Base-by-base conservation (phyloP, 148 eudicot species). In the Polygonum maritimum region DNA sequence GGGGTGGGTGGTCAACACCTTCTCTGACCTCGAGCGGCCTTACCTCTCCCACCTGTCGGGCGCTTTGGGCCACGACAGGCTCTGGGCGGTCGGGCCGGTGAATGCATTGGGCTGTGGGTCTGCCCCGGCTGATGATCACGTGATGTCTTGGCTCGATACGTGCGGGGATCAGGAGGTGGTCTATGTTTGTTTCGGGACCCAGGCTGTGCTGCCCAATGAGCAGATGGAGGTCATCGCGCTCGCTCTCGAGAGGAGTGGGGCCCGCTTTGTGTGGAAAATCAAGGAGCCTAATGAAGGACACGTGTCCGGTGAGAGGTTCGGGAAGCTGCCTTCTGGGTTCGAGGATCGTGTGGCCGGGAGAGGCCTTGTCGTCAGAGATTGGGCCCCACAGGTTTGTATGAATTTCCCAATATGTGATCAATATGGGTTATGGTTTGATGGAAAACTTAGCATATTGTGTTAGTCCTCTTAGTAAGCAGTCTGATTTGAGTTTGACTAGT, bases 181-280 rank as follows among this genome's bases (percentile, higher is more conserved):
- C 54, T 85, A 85, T 15, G 87, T 88, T 0, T 83, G 90, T 45
- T 88, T 88, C 60, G 90, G 90, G 5, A 85, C 87, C 73, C 82
- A 80, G 44, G 81, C 82, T 0, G 83, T 82, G 76, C 77, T 88
- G 77, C 80, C 82, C 0, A 81, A 82, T 19, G 15, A 73, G 16
- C 88, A 88, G 36, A 82, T 88, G 80, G 67, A 70, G 35, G 85
- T 33, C 52, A 10, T 88, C 19, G 84, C 87, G 0, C 22, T 67
- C 0, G 88, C 80, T 18, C 47, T 88, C 40, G 88, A 88, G 76
- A 85, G 76, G 16, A 85, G 87, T 51, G 80, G 83, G 11, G 86
- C 65, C 40, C 77, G 48, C 16, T 85, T 88, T 21, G 31, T 88
- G 12, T 82, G 83, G 83, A 77, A 79, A 7, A 70, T 55, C 1